These are phyloP conservation scores for Russula earlei DNA, from an alignment of 768 basidiomycete species.

Conservation along the genomic window DNA sequence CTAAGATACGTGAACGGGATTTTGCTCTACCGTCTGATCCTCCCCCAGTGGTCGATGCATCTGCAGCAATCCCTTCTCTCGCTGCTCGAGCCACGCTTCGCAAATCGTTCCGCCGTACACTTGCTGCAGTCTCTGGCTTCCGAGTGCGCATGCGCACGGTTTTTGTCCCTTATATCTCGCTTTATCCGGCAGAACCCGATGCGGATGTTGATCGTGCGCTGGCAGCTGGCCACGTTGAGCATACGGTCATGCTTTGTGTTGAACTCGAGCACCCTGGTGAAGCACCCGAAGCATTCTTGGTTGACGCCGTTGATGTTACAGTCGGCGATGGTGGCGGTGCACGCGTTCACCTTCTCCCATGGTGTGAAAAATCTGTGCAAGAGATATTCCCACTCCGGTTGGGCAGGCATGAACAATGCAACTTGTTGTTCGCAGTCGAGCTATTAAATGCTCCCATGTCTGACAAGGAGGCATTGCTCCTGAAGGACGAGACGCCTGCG, in stretches of 20 bases:
- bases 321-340: slow-evolving; percentile 58
- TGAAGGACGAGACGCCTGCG: slow-evolving; percentile 19
- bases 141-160: slow-evolving; percentile 91
- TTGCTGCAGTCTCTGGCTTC: slow-evolving; percentile 75
- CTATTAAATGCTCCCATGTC: slow-evolving; percentile 62
- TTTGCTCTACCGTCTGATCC: slow-evolving; percentile 50
- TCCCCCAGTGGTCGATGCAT: slow-evolving; percentile 34
- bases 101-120: slow-evolving; percentile 75
- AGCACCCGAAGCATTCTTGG: slow-evolving; percentile 53
- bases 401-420: slow-evolving; percentile 71
- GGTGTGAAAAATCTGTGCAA: slow-evolving; percentile 36
- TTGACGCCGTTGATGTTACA: slow-evolving; percentile 66
- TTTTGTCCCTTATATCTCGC: slow-evolving; percentile 76
- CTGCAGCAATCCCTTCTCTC: slow-evolving; percentile 10
- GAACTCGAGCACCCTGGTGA: slow-evolving; percentile 82
- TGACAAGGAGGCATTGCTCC: slow-evolving; percentile 28
- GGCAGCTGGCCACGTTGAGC: slow-evolving; percentile 68
- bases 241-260: slow-evolving; percentile 82
- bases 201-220: slow-evolving; percentile 35
- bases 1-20: slow-evolving; percentile 49
- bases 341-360: slow-evolving; percentile 38
- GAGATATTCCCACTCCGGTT: slow-evolving; percentile 60
- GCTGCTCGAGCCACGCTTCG: slow-evolving; percentile 57
- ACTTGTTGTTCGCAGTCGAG: slow-evolving; percentile 82
- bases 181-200: slow-evolving; percentile 30